Conservation (phyloP, 257 asterid genomes). For the Nemophila menziesii region DNA sequence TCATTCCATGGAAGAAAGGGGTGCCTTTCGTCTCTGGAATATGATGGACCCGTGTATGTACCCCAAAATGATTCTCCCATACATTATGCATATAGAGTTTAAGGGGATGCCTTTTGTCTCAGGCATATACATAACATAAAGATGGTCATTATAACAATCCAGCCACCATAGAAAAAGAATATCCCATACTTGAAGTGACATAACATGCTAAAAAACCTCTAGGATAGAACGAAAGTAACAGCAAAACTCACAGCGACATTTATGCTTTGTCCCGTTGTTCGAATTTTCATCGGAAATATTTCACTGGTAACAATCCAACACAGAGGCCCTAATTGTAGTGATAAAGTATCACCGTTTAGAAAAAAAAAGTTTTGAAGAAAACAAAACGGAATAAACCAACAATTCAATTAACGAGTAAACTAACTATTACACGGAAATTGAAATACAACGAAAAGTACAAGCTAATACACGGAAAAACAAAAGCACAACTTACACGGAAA, state of each 20-base stretch:
- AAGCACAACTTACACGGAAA: too few species aligned
- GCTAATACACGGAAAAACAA: too few species aligned
- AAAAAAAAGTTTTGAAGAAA: too few species aligned
- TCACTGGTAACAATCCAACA: slow-evolving; percentile 9
- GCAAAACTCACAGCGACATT: slow-evolving; percentile 10
- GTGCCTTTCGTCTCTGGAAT: too few species aligned
- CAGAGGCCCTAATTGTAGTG: too few species aligned
- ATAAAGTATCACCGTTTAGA: too few species aligned
- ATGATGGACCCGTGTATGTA: slow-evolving; percentile 7
- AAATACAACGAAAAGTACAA: too few species aligned
- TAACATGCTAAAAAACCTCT: slow-evolving; percentile 6
- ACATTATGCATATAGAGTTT: slow-evolving; percentile 10
- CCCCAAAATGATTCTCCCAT: slow-evolving; percentile 12
- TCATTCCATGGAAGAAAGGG: too few species aligned
- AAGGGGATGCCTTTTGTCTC: slow-evolving; percentile 15
- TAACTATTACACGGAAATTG: too few species aligned
- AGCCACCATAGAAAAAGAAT: slow-evolving; percentile 11
- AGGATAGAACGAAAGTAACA: slow-evolving; percentile 2
- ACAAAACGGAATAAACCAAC: too few species aligned
- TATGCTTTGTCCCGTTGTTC: slow-evolving; percentile 14
- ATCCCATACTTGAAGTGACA: slow-evolving; percentile 11
- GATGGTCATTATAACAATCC: slow-evolving; percentile 6
- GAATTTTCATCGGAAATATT: slow-evolving; percentile 13
- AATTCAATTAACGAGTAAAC: too few species aligned
- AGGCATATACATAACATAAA: slow-evolving; percentile 7